phyloP scores from a whole-genome alignment of 192 early-diverging fungal genomes.

The Mycoemilia scoparia region DNA sequence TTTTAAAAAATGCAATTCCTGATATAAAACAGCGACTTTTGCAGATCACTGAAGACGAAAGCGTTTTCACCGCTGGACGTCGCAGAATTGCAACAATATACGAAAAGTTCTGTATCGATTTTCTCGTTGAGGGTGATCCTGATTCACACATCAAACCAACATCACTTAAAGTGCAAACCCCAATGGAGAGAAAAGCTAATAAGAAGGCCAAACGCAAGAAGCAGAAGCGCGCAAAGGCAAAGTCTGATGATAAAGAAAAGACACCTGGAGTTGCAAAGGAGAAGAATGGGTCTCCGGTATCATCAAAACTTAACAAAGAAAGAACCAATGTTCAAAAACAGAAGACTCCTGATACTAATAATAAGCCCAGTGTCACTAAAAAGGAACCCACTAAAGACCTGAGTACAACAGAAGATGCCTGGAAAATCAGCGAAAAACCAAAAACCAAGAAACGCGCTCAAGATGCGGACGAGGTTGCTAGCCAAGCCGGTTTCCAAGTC shows the following conservation, averaged over 20 bases:
- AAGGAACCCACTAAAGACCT: too few relatives aligned
- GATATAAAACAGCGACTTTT: slow-evolving; percentile 18
- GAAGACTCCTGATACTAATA: background rate
- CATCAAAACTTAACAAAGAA: too few relatives aligned
- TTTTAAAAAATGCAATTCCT: slow-evolving; percentile 18
- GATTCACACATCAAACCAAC: background rate
- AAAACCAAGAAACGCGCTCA: too few relatives aligned
- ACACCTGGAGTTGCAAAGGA: background rate
- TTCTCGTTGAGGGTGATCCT: slow-evolving; percentile 22
- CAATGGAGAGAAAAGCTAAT: slow-evolving; percentile 18
- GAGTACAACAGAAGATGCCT: too few relatives aligned
- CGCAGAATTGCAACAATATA: slow-evolving; percentile 20
- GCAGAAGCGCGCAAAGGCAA: slow-evolving; percentile 9
- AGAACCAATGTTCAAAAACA: too few relatives aligned
- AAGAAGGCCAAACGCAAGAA: slow-evolving; percentile 23
- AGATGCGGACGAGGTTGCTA: too few relatives aligned
- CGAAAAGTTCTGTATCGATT: slow-evolving; percentile 21
- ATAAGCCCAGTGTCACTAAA: background rate
- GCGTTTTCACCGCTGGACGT: slow-evolving; percentile 10
- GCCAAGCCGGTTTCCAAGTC: too few relatives aligned
- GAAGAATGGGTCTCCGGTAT: background rate
- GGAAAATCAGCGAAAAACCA: too few relatives aligned
- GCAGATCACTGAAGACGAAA: slow-evolving; percentile 12
- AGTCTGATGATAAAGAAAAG: background rate
- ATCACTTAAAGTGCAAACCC: background rate